phyloP scores from a whole-genome alignment of 192 early-diverging fungal species.

The Podila clonocystis region DNA sequence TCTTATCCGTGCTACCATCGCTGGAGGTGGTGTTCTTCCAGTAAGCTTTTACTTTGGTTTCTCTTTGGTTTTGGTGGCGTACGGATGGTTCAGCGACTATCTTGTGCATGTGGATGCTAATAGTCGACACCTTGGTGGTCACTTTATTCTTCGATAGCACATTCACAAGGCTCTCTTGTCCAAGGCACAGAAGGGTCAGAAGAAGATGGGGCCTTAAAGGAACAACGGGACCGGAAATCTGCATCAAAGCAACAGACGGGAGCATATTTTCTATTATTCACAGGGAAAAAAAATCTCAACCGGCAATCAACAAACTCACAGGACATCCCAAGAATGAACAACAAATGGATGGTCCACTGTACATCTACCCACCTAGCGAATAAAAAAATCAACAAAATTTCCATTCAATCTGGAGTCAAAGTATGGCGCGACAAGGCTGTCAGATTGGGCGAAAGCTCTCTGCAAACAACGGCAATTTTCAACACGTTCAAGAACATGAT shows the following conservation, averaged over 20 bases:
- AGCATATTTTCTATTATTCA: background rate
- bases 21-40: slow-evolving; percentile 87
- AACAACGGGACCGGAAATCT: background rate
- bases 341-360: background rate
- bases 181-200: slow-evolving; percentile 60
- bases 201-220: slow-evolving; percentile 49
- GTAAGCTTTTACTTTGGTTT: slow-evolving; percentile 22
- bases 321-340: background rate
- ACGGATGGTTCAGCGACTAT: background rate
- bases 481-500: no score
- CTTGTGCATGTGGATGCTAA: background rate
- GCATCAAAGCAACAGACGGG: no score
- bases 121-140: background rate
- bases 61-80: background rate
- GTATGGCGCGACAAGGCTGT: no score
- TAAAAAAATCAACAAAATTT: no score
- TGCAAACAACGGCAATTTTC: no score
- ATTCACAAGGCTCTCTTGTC: slow-evolving; percentile 70
- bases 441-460: no score
- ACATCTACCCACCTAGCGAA: no score
- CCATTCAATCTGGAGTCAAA: no score
- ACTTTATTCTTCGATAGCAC: slow-evolving; percentile 45
- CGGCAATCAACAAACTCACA: background rate
- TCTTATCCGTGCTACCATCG: slow-evolving; percentile 90
- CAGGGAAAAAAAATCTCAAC: background rate